phyloP scores from a whole-genome alignment of 2,329 filamentous ascomycete genomes.

The Coniochaeta sp. region DNA sequence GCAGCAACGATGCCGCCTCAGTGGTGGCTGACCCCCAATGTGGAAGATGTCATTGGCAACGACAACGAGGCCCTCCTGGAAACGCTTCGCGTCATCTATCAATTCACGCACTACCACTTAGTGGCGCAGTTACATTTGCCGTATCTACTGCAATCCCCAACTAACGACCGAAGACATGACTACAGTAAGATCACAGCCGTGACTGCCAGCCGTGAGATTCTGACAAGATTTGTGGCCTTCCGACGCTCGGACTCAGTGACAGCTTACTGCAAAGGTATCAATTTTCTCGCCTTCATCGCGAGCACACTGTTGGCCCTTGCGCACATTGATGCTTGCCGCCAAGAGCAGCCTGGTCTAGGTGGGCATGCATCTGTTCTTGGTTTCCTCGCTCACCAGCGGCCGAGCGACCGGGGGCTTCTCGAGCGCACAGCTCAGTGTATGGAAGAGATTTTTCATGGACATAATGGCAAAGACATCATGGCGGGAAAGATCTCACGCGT shows the following conservation, averaged over 20 bases:
- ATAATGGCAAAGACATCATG: constrained; percentile 18
- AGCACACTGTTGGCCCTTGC: constrained; percentile 30
- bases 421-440: constrained; percentile 27
- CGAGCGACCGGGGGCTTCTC: constrained; percentile 31
- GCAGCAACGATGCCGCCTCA: constrained; percentile 27
- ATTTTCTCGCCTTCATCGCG: constrained; percentile 32
- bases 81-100: constrained; percentile 28
- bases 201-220: constrained; percentile 32
- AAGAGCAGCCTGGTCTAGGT: constrained; percentile 2
- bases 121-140: constrained; percentile 36
- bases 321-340: constrained; percentile 25
- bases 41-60: constrained; percentile 7
- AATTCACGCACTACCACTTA: constrained; percentile 33
- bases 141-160: constrained; percentile 26
- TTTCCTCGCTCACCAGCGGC: constrained; percentile 31
- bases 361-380: constrained; percentile 6
- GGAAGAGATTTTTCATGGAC: constrained; percentile 7
- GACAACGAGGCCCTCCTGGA: constrained; percentile 21
- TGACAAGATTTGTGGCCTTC: constrained; percentile 30
- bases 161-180: constrained; percentile 19
- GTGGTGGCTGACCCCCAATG: constrained; percentile 30
- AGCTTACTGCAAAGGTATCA: constrained; percentile 31
- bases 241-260: constrained; percentile 18
- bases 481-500: constrained; percentile 21
- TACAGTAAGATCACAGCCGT: constrained; percentile 31